Base-by-base conservation (phyloP, 495 filamentous ascomycete genomes). In the Penicillium macrosclerotiorum region DNA sequence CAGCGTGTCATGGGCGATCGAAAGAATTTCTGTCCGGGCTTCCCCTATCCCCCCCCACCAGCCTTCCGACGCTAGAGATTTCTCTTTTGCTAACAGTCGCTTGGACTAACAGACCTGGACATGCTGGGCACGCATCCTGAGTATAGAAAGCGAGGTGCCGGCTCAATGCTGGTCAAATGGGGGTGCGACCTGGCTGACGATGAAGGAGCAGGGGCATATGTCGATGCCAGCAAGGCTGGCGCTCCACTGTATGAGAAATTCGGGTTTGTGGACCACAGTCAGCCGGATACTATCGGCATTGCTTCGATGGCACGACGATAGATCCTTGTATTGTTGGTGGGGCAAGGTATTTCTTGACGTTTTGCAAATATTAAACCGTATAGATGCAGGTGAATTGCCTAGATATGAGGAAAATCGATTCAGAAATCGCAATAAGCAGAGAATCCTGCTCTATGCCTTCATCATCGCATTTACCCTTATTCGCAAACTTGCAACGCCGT, bases 71-170 rank as follows among this genome's bases (percentile, higher is more conserved):
- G 24, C 1, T 13, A 17, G 19, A 3, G 29, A 7, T 11, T 42
- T 8, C 25, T 29, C 9, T 23, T n/a, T 18, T 48, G 20, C 36
- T 43, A 22, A 42, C 18, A 1, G 12, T 12, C 20, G 30, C n/a
- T 26, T n/a, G n/a, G n/a, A n/a, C n/a, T 36, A 5, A 17, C 13
- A 71, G 67, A 66, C 35, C 71, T 82, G 25, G 69, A 77, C 50
- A 68, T 75, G 37, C 52, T 83, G 7, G 64, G 69, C 9, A 74
- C 73, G 14, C 69, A 75, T 37, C 77, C 75, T 3, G 65, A 70
- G 17, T 74, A 73, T 40, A 67, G 71, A 43, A 49, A 66, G 12
- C 59, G 68, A 19, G 78, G 79, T 3, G 79, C 79, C 1, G 78
- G 72, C 7, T 60, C 62, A 1, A 66, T 73, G 53, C 68, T 81